These are phyloP conservation scores for Hibiscus syriacus DNA, from an alignment of 345 rosid species.

Conservation along the genomic window DNA sequence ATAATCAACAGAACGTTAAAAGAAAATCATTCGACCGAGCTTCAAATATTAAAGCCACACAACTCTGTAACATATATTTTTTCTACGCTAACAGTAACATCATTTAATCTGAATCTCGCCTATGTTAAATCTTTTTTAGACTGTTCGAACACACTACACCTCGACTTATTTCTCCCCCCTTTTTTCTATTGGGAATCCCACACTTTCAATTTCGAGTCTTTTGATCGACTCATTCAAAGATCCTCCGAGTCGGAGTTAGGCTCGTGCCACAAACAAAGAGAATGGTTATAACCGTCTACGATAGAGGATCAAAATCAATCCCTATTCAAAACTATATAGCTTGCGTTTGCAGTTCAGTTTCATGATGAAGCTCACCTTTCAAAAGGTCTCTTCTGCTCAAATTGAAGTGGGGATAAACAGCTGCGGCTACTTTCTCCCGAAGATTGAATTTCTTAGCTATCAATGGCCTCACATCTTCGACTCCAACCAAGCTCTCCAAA, in stretches of 20 bases:
- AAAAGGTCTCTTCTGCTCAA: constrained; percentile 36
- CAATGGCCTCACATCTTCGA: constrained; percentile 82
- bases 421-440: constrained; percentile 65
- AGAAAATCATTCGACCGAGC: too few relatives aligned
- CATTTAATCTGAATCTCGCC: background rate
- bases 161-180: background rate
- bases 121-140: constrained; percentile 8
- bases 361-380: constrained; percentile 34
- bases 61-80: background rate
- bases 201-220: constrained; percentile 3
- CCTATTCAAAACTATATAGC: background rate
- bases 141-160: background rate
- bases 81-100: constrained; percentile 10
- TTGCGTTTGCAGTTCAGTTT: background rate
- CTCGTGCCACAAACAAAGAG: background rate
- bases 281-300: constrained; percentile 5
- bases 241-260: background rate
- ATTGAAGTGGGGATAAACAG: constrained; percentile 43
- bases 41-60: constrained; percentile 1
- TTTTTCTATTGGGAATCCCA: constrained; percentile 5
- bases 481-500: constrained; percentile 80
- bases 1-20: too few relatives aligned
- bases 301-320: constrained; percentile 1
- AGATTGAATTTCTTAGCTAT: constrained; percentile 81
- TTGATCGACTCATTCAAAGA: constrained; percentile 8